phyloP scores from a whole-genome alignment of 257 asterid species.

The Solanum arcanum region DNA sequence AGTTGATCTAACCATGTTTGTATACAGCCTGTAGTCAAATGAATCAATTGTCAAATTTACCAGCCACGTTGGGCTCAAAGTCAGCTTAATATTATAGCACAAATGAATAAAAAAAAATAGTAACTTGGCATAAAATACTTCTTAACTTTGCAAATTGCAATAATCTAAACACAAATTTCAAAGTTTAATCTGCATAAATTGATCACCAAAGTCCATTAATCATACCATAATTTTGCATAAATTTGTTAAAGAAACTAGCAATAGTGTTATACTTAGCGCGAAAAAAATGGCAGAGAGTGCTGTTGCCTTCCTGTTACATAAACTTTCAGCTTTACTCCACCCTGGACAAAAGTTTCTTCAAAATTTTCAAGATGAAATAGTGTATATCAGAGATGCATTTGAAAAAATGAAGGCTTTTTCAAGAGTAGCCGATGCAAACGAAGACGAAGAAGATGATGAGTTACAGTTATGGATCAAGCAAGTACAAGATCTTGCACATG shows the following conservation, averaged over 20 bases:
- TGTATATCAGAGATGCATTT: constrained; percentile 11
- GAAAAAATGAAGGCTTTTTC: constrained; percentile 20
- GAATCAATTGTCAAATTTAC: neutral
- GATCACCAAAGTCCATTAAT: neutral
- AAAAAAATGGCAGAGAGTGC: constrained; percentile 14
- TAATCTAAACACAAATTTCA: neutral
- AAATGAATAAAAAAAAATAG: neutral
- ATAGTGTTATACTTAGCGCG: neutral
- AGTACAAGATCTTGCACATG: constrained; percentile 26
- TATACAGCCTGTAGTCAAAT: neutral
- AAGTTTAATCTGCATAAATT: neutral
- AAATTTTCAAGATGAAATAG: constrained; percentile 2
- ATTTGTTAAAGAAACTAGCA: neutral
- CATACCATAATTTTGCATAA: neutral
- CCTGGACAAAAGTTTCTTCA: neutral
- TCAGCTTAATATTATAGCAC: neutral
- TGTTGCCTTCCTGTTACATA: neutral
- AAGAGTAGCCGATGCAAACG: constrained; percentile 14
- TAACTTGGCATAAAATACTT: neutral
- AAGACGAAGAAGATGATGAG: neutral
- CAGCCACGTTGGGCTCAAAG: neutral
- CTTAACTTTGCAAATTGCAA: neutral
- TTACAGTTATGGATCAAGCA: constrained; percentile 25
- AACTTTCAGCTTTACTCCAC: constrained; percentile 6
- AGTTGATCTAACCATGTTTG: neutral